phyloP scores from a whole-genome alignment of 129 eudicot species.

The carrot (Daucus carota) region DNA sequence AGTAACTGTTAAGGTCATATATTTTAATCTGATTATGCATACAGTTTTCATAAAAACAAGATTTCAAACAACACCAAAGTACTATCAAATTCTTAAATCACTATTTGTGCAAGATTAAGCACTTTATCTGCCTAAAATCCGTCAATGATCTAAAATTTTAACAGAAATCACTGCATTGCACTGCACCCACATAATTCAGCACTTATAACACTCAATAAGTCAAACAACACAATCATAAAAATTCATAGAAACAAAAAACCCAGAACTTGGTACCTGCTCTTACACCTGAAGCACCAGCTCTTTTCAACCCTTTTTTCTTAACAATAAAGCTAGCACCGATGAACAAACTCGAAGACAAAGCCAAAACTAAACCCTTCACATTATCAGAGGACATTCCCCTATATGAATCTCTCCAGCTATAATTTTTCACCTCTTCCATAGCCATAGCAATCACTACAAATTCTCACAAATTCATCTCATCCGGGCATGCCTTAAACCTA shows the following conservation, averaged over 20 bases:
- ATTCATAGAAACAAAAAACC: not conserved
- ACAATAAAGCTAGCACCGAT: constrained; percentile 94
- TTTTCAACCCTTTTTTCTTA: constrained; percentile 88
- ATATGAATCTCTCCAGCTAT: constrained; percentile 55
- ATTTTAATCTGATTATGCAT: not conserved
- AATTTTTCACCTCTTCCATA: constrained; percentile 26
- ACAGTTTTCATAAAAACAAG: not conserved
- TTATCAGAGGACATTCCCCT: constrained; percentile 92
- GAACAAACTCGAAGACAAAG: constrained; percentile 83
- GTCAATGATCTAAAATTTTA: not conserved
- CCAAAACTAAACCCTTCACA: constrained; percentile 74
- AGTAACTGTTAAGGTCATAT: not conserved
- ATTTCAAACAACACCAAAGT: not conserved
- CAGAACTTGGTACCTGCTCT: constrained; percentile 62
- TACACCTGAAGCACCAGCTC: constrained; percentile 82
- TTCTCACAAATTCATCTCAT: constrained; percentile 11
- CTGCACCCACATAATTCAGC: not conserved
- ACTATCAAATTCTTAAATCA: not conserved
- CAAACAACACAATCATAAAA: not conserved
- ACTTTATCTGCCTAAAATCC: not conserved
- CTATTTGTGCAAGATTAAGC: too few relatives aligned
- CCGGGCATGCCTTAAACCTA: not conserved
- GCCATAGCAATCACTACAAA: constrained; percentile 29
- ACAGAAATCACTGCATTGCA: not conserved
- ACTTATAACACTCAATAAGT: not conserved